phyloP scores from a whole-genome alignment of 1,284 basidiomycete species.

The Boletus holoroseus region DNA sequence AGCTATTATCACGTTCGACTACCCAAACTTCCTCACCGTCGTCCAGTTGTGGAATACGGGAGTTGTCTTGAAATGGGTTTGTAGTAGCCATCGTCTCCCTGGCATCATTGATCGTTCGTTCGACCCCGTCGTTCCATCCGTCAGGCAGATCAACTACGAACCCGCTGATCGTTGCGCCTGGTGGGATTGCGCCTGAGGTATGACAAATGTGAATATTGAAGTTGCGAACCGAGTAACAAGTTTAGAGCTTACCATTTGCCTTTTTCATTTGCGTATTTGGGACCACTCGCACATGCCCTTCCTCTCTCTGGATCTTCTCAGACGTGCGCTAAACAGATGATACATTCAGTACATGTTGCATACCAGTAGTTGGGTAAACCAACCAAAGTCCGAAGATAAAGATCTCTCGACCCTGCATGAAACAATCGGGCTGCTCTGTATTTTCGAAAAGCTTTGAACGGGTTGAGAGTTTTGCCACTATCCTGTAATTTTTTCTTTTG shows the following conservation, averaged over 20 bases:
- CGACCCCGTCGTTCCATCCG: background rate
- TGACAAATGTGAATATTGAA: background rate
- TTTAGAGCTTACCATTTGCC: background rate
- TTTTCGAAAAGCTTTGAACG: constrained; percentile 6
- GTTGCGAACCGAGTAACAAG: background rate
- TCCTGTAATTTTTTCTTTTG: background rate
- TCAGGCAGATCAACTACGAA: background rate
- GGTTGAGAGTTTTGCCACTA: constrained; percentile 9
- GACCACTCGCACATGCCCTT: background rate
- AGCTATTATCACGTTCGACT: background rate
- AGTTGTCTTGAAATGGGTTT: constrained; percentile 7
- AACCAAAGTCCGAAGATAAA: constrained; percentile 10
- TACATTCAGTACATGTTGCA: background rate
- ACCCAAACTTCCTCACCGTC: constrained; percentile 9
- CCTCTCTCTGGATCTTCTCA: constrained; percentile 9
- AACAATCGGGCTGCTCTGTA: constrained; percentile 7
- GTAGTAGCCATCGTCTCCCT: constrained; percentile 1
- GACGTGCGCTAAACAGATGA: constrained; percentile 6
- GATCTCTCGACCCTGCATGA: background rate
- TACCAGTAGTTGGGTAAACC: background rate
- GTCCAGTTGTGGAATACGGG: constrained; percentile 1
- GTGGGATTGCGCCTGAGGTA: background rate
- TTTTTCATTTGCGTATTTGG: background rate
- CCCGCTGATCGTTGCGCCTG: background rate
- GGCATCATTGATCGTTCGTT: constrained; percentile 2